These are phyloP conservation scores for Hypomyces rosellus DNA, from an alignment of 2,329 filamentous ascomycete genomes.

Conservation along the genomic window DNA sequence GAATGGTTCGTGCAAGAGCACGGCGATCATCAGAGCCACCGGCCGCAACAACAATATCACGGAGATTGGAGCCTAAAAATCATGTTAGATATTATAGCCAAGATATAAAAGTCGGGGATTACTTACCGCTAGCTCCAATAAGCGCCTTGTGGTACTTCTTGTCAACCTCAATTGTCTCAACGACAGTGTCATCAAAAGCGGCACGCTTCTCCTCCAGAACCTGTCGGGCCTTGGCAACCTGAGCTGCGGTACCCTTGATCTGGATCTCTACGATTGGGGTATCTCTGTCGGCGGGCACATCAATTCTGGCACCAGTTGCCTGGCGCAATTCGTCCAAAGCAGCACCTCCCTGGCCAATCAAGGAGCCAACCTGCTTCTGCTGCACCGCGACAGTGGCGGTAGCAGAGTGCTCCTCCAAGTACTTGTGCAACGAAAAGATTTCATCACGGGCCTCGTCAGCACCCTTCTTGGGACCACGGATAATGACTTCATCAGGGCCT, in stretches of 20 bases:
- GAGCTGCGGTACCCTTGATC: slow-evolving; percentile 85
- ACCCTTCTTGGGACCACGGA: slow-evolving; percentile 87
- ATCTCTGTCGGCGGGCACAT: slow-evolving; percentile 78
- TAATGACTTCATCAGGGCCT: slow-evolving; percentile 77
- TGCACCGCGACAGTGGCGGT: slow-evolving; percentile 76
- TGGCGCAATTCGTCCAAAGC: slow-evolving; percentile 88
- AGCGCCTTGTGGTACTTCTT: slow-evolving; percentile 87
- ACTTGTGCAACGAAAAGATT: slow-evolving; percentile 81
- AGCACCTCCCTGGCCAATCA: slow-evolving; percentile 85
- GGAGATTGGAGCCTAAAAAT: slow-evolving; percentile 68
- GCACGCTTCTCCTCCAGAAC: slow-evolving; percentile 79
- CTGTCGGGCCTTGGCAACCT: slow-evolving; percentile 89
- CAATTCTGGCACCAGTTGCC: slow-evolving; percentile 79
- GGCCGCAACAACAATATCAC: slow-evolving; percentile 77
- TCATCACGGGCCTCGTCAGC: slow-evolving; percentile 90
- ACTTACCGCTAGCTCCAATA: slow-evolving; percentile 80
- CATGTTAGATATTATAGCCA: background rate
- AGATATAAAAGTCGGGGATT: background rate
- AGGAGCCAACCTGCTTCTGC: slow-evolving; percentile 84
- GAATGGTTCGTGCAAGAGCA: slow-evolving; percentile 80
- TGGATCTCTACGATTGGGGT: slow-evolving; percentile 74
- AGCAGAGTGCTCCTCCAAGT: slow-evolving; percentile 80
- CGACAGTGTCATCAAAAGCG: slow-evolving; percentile 84
- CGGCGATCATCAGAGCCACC: slow-evolving; percentile 84
- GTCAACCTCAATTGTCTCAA: slow-evolving; percentile 80